phyloP scores from a whole-genome alignment of 1,284 basidiomycete species.

The Bondarzewia mesenterica region DNA sequence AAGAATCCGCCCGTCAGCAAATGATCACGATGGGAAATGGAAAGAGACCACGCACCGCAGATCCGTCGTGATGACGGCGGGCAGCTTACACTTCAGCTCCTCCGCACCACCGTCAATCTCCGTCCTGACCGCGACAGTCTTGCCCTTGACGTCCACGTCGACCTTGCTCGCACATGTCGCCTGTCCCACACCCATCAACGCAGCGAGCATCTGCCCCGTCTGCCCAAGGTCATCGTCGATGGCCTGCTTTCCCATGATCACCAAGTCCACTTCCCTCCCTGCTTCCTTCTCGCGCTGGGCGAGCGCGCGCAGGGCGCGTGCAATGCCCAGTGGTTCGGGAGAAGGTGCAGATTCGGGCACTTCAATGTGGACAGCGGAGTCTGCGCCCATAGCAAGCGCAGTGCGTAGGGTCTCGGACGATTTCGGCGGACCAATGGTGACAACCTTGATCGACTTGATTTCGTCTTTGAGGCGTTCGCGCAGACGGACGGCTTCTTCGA shows the following conservation, averaged over 20 bases:
- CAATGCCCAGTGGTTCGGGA: constrained; percentile 83
- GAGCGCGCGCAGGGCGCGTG: constrained; percentile 76
- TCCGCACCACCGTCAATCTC: constrained; percentile 96
- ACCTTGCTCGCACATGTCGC: constrained; percentile 94
- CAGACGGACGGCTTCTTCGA: constrained; percentile 94
- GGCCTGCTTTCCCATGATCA: constrained; percentile 98
- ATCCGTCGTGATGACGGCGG: constrained; percentile 90
- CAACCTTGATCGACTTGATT: constrained; percentile 81
- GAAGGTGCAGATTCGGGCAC: constrained; percentile 63
- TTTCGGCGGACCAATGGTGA: constrained; percentile 92
- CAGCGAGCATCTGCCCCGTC: constrained; percentile 97
- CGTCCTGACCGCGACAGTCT: constrained; percentile 69
- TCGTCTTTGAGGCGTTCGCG: constrained; percentile 75
- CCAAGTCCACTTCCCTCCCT: constrained; percentile 59
- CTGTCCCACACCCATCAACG: constrained; percentile 88
- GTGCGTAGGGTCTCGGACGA: constrained; percentile 88
- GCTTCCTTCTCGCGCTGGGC: constrained; percentile 63
- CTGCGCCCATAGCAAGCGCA: constrained; percentile 96
- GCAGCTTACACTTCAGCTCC: constrained; percentile 75
- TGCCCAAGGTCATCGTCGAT: constrained; percentile 98
- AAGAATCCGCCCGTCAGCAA: background rate
- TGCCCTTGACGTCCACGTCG: constrained; percentile 63
- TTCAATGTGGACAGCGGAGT: constrained; percentile 89
- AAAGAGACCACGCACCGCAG: constrained; percentile 53
- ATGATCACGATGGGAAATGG: constrained; percentile 9